These are phyloP conservation scores for Corinectria fuckeliana DNA, from an alignment of 2,329 filamentous ascomycete genomes.

Conservation along the genomic window DNA sequence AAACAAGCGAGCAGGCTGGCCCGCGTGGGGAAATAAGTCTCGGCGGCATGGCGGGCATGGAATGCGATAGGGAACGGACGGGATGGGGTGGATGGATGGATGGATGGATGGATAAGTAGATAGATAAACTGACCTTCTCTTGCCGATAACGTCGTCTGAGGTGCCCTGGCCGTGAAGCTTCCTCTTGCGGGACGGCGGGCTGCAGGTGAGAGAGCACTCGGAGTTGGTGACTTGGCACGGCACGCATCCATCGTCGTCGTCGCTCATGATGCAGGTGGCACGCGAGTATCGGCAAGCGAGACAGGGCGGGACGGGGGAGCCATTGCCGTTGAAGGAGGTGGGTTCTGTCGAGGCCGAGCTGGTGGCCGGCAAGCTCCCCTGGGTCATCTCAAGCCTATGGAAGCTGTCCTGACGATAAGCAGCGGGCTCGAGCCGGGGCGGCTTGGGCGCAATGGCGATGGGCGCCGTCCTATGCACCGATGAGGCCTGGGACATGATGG, in stretches of 20 bases:
- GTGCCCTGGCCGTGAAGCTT: constrained; percentile 70
- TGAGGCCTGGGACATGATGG: constrained; percentile 60
- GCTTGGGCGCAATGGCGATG: constrained; percentile 70
- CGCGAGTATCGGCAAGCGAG: constrained; percentile 78
- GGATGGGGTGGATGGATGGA: constrained; percentile 16
- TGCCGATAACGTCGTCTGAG: constrained; percentile 65
- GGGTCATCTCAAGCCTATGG: constrained; percentile 56
- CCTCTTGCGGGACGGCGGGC: constrained; percentile 79
- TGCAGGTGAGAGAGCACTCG: constrained; percentile 79
- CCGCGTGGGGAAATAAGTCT: constrained; percentile 16
- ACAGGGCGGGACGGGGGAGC: constrained; percentile 62
- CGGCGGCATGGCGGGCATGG: constrained; percentile 9
- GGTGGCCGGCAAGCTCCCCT: constrained; percentile 58
- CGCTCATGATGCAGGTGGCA: constrained; percentile 75
- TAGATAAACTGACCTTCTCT: constrained; percentile 68
- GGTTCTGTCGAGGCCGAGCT: constrained; percentile 57
- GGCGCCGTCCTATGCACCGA: constrained; percentile 65
- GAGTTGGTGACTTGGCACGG: constrained; percentile 80
- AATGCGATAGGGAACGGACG: constrained; percentile 9
- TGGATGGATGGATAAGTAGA: constrained; percentile 12
- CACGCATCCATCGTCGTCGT: constrained; percentile 78
- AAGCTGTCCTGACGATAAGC: constrained; percentile 55
- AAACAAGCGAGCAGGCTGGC: constrained; percentile 4
- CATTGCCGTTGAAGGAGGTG: constrained; percentile 47
- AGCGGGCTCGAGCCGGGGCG: constrained; percentile 51